Evolutionary conservation across 2,329 filamentous ascomycete genomes (phyloP), one percentile per base, ranked within the genome.

Genomic region (Aspergillus novoparasiticus): DNA sequence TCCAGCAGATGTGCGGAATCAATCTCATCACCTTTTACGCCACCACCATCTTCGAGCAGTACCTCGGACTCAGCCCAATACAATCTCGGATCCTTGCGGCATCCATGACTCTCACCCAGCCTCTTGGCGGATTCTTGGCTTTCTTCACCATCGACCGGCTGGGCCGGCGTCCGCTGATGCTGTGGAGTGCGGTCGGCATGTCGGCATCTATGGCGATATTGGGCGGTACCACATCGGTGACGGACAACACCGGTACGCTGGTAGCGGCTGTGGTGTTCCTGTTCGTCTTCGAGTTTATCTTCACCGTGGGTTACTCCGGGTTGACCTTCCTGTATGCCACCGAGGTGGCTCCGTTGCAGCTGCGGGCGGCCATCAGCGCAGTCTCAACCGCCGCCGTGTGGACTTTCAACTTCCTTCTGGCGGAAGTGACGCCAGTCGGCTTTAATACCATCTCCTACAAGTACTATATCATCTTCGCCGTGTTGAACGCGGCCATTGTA

Each of bases 251-350:
- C 3, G 63, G 77, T 1, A 81, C 85, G 2, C 80, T 84, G 64
- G 82, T 87, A 48, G 82, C 80, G 0, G 84, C 83, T 0, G 84
- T 83, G 0, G 80, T 85, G 65, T 87, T 87, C 73, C 80, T 88
- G 56, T 88, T 85, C 73, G 73, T 86, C 54, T 89, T 86, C 78
- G 85, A 87, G 74, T 85, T 83, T 68, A 87, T 88, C 74, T 84
- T 87, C 51, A 85, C 84, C 0, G 84, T 87, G 61, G 86, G 85
- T 0, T 87, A 86, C 75, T 78, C 87, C 0, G 86, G 86, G 1
- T 81, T 85, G 36, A 87, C 86, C 68, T 88, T 87, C 75, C 77
- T 88, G 23, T 88, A 88, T 74, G 85, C 84, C 62, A 83, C 85
- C 1, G 86, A 88, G 69, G 78, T 87, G 21, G 84, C 85, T 0